Conservation (phyloP, 176 grass and related monocot species). For the Avena insularis region DNA sequence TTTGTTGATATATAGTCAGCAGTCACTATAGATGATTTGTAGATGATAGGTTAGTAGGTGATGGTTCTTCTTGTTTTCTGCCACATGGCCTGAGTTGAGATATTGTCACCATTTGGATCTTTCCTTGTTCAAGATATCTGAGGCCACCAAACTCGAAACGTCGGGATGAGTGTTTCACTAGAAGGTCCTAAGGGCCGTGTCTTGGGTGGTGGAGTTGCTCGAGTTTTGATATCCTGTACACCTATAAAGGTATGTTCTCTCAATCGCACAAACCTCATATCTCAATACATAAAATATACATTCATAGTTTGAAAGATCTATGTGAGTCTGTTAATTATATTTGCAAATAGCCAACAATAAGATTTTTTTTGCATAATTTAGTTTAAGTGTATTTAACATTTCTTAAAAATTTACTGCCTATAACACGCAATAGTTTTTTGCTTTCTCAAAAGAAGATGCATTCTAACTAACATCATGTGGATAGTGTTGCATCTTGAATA, state of each 20-base stretch:
- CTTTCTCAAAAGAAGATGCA: not conserved
- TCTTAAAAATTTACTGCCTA: not conserved
- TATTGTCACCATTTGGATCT: no score
- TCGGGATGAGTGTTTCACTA: not conserved
- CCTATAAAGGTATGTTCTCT: slow-evolving; percentile 71
- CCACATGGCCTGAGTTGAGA: no score
- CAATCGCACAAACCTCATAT: no score
- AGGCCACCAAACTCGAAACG: no score
- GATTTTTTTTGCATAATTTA: not conserved
- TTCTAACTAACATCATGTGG: not conserved
- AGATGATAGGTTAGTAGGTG: no score
- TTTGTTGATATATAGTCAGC: no score
- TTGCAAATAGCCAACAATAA: not conserved
- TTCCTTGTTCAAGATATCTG: no score
- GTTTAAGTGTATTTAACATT: no score
- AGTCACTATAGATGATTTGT: no score
- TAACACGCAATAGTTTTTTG: not conserved
- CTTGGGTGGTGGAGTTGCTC: slow-evolving; percentile 54
- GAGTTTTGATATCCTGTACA: slow-evolving; percentile 66
- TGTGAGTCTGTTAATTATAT: not conserved
- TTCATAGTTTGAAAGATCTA: not conserved
- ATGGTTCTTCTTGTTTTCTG: no score
- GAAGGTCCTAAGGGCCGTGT: slow-evolving; percentile 78
- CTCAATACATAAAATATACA: no score
- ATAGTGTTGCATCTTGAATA: not conserved